Evolutionary conservation across 805 yeast genomes (phyloP), one percentile per base, ranked within the genome.

Genomic region (Hanseniaspora nectarophila): DNA sequence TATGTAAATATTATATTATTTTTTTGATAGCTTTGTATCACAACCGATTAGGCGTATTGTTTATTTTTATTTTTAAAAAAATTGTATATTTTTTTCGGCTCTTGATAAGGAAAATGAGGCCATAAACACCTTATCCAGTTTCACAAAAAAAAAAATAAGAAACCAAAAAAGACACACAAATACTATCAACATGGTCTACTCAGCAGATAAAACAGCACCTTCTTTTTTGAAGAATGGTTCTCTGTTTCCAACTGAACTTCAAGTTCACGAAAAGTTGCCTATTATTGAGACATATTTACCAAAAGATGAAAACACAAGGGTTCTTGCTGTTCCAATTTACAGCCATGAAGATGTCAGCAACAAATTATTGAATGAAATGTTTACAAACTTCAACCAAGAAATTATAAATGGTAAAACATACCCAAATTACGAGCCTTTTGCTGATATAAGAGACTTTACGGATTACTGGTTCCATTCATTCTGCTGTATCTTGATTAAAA

Each of bases 391-490:
- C 69, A 85, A 84, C 63, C 59, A 62, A 15, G 86, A 84, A 51
- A 73, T 88, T 6, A 83, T 75, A 32, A 77, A 72, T 40, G 97
- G 97, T 5, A 66, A 69, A 34, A 86, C 95, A 0, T 87, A 88
- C 58, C 94, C 95, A 0, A 71, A 77, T 55, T 66, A 69, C 21
- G 65, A 72, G 5, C 60, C 60, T 1, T 49, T 18, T 34, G 60
- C 76, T 45, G 54, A 70, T 3, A 63, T 60, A 16, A 73, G 76
- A 2, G 80, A 75, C 54, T 88, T 82, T 63, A 51, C 62, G n/a
- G 70, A 71, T 20, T 80, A 79, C 62, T 84, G 90, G 83, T 81
- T 82, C 56, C 71, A 71, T 8, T 73, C 79, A 16, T 85, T 84
- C 63, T 76, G 76, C 9, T 85, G 82, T 0, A 68, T 87, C 4